Conservation (phyloP, 768 basidiomycete species). For the Kondoa malvinella region DNA sequence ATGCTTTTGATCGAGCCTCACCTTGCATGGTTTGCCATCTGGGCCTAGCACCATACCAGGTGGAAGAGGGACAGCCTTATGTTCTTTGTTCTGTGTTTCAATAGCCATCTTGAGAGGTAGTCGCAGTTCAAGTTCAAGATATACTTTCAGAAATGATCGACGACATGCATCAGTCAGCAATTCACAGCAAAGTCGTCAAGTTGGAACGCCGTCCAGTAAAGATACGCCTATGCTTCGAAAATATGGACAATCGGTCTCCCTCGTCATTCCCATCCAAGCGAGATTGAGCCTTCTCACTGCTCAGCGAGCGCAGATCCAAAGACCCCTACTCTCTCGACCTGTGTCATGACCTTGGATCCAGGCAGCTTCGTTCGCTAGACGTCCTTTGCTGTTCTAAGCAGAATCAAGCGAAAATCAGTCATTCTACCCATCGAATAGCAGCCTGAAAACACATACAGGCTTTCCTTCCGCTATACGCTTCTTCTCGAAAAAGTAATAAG, state of each 20-base stretch:
- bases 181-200: no score
- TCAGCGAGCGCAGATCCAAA: no score
- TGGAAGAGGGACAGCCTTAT: slow-evolving; percentile 6
- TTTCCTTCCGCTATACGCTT: background rate
- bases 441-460: background rate
- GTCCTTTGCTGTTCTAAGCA: background rate
- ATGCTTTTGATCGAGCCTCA: slow-evolving; percentile 34
- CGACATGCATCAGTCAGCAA: no score
- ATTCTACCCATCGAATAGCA: no score
- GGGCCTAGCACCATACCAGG: slow-evolving; percentile 55
- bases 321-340: background rate
- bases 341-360: background rate
- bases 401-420: background rate
- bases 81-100: slow-evolving; percentile 12
- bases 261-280: no score
- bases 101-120: no score
- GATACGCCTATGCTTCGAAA: no score
- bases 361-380: background rate
- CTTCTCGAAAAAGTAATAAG: background rate
- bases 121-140: no score
- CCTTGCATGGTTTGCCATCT: slow-evolving; percentile 89
- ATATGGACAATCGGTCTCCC: no score
- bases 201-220: no score
- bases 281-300: no score
- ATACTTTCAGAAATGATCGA: no score